These are phyloP conservation scores for Solanum stenotomum DNA, from an alignment of 257 asterid genomes.

Conservation along the genomic window DNA sequence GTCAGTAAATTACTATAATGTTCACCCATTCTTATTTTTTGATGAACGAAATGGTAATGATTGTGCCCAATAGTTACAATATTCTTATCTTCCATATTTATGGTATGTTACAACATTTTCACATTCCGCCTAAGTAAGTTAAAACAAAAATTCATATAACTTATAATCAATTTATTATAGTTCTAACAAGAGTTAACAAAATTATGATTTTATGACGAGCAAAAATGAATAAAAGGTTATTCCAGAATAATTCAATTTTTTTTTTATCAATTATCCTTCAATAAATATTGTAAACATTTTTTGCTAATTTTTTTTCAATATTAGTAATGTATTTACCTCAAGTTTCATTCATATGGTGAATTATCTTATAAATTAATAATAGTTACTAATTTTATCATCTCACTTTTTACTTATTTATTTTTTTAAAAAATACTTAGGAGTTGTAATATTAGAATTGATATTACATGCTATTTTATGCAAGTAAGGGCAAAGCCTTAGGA, in stretches of 20 bases:
- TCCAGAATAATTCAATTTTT: not conserved
- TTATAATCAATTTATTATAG: no score
- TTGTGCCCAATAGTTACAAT: not conserved
- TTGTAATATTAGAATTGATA: not conserved
- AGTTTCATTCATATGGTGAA: not conserved
- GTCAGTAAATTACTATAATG: not conserved
- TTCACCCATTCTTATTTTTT: no score
- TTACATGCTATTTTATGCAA: no score
- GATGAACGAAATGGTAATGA: not conserved
- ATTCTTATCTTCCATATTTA: no score
- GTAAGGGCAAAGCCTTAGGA: not conserved
- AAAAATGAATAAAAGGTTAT: not conserved
- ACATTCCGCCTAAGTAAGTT: not conserved
- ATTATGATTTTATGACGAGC: not conserved
- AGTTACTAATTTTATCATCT: no score
- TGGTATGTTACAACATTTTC: not conserved
- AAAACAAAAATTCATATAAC: not conserved
- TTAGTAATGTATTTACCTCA: not conserved
- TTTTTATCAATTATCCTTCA: not conserved
- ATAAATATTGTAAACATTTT: no score
- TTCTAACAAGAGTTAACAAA: not conserved
- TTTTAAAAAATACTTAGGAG: not conserved
- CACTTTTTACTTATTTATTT: no score
- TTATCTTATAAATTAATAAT: no score
- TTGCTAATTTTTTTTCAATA: not conserved